Percentiles rank a stretch among this genome's conserved stretches.
Conservation (phyloP, 1,284 basidiomycete genomes). For the Singerocomus inundabilis region DNA sequence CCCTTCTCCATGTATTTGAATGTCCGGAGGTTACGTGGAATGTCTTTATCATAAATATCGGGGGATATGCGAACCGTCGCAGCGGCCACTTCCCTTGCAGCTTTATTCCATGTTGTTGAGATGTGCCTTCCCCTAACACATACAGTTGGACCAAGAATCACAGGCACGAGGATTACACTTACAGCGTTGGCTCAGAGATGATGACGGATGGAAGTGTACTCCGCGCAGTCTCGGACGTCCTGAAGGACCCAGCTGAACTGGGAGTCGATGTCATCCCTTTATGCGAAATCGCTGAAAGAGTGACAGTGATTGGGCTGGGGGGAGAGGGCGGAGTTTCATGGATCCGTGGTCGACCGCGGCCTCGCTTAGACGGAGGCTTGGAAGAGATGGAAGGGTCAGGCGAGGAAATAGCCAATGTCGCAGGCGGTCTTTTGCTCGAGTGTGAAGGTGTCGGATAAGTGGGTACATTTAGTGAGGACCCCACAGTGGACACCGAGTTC, state of each 20-base stretch:
- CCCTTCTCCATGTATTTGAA: constrained; percentile 54
- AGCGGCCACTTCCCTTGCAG: constrained; percentile 38
- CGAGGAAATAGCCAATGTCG: constrained; percentile 11
- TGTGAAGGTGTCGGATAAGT: constrained; percentile 6
- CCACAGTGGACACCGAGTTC: constrained; percentile 5
- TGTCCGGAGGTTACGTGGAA: constrained; percentile 40
- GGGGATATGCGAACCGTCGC: constrained; percentile 48
- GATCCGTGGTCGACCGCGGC: constrained; percentile 2
- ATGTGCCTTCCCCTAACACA: constrained; percentile 32
- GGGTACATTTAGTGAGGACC: constrained; percentile 7
- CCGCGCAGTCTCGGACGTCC: neutral
- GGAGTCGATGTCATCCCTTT: constrained; percentile 9
- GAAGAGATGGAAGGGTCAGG: constrained; percentile 19
- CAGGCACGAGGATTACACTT: constrained; percentile 3
- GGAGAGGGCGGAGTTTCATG: constrained; percentile 12
- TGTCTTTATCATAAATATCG: constrained; percentile 45
- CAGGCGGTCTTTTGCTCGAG: constrained; percentile 15
- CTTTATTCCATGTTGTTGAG: constrained; percentile 41
- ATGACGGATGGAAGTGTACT: constrained; percentile 17
- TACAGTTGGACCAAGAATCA: constrained; percentile 1
- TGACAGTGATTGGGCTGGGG: constrained; percentile 4
- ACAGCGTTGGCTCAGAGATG: constrained; percentile 28
- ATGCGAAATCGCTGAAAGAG: constrained; percentile 7
- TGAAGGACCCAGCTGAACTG: constrained; percentile 16
- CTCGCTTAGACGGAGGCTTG: constrained; percentile 14